These are phyloP conservation scores for Jaapia argillacea DNA, from an alignment of 768 basidiomycete genomes.

Conservation along the genomic window DNA sequence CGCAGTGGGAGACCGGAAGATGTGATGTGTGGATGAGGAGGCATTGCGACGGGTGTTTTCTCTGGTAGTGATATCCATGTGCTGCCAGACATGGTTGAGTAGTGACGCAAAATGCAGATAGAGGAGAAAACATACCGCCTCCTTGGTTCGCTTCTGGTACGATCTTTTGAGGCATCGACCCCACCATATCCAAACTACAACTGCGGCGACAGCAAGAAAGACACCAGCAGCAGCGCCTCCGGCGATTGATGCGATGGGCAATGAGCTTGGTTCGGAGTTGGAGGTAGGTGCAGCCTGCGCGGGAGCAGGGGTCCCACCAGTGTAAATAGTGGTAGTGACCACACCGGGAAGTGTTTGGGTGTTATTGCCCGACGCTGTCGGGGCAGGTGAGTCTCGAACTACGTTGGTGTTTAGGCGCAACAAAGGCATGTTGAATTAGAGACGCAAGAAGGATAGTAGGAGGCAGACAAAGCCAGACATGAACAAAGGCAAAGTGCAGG, in stretches of 20 bases:
- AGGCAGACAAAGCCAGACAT: too few species aligned
- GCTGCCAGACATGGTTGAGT: neutral
- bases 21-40: constrained; percentile 2
- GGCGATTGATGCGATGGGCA: constrained; percentile 40
- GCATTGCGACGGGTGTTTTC: constrained; percentile 36
- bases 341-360: constrained; percentile 6
- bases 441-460: too few species aligned
- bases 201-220: constrained; percentile 31
- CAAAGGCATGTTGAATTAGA: too few species aligned
- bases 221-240: constrained; percentile 40
- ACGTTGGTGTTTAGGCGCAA: too few species aligned
- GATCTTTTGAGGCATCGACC: constrained; percentile 29
- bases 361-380: constrained; percentile 3
- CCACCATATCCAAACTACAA: constrained; percentile 38
- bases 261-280: constrained; percentile 1
- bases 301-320: constrained; percentile 6
- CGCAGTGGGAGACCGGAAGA: neutral
- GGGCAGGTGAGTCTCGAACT: too few species aligned
- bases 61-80: constrained; percentile 20
- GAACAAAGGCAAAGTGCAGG: too few species aligned
- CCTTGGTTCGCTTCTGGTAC: constrained; percentile 19
- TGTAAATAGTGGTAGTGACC: constrained; percentile 19
- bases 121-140: constrained; percentile 16
- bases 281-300: constrained; percentile 1
- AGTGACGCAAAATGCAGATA: constrained; percentile 1